A percentile compares a stretch with the other conserved stretches of the same genome.
These are phyloP conservation scores for Geotrichum cucujoidarum DNA, from an alignment of 1,139 yeast genomes.

Conservation along the genomic window DNA sequence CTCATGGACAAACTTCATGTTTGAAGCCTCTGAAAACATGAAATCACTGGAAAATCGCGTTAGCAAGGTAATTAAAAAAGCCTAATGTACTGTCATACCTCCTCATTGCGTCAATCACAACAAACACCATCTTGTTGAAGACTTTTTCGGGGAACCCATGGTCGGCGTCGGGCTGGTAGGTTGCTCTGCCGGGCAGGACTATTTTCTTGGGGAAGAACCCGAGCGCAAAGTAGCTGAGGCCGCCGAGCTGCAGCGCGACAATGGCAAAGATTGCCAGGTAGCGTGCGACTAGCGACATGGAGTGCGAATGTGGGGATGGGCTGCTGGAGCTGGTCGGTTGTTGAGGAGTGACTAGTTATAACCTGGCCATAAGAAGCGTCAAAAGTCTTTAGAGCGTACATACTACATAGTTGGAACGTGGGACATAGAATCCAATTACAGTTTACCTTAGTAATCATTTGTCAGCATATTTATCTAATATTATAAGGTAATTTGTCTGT, in stretches of 20 bases:
- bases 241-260: slow-evolving; percentile 44
- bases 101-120: slow-evolving; percentile 92
- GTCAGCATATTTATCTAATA: too few species aligned
- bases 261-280: slow-evolving; percentile 28
- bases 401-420: too few species aligned
- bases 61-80: not conserved
- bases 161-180: slow-evolving; percentile 27
- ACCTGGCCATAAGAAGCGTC: too few species aligned
- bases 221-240: slow-evolving; percentile 57
- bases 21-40: slow-evolving; percentile 54
- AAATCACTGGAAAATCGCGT: slow-evolving; percentile 71
- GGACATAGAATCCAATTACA: too few species aligned
- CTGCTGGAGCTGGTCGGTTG: not conserved
- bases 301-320: not conserved
- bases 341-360: too few species aligned
- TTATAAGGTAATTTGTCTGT: too few species aligned
- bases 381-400: too few species aligned
- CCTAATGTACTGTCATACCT: slow-evolving; percentile 1
- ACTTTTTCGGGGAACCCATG: slow-evolving; percentile 39
- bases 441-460: too few species aligned
- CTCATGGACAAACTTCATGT: slow-evolving; percentile 63
- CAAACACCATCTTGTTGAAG: slow-evolving; percentile 65
- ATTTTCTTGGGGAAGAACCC: slow-evolving; percentile 92
- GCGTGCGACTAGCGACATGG: slow-evolving; percentile 18
- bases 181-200: slow-evolving; percentile 53